These are phyloP conservation scores for Starmera amethionina DNA, from an alignment of 805 yeast genomes.

Conservation along the genomic window DNA sequence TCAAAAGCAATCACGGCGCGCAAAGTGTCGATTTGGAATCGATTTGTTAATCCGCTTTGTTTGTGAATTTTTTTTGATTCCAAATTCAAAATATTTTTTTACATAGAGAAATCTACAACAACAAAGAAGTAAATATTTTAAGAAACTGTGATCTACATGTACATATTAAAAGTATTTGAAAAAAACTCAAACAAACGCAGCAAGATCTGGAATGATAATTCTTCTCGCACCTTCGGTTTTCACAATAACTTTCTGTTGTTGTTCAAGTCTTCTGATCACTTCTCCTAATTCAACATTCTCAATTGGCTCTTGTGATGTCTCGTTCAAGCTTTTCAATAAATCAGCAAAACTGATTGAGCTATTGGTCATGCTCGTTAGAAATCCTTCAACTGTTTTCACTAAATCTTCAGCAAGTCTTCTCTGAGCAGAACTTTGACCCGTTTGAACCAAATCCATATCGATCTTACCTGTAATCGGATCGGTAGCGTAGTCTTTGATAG, in stretches of 20 bases:
- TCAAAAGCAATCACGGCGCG: too few relatives aligned
- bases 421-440: constrained; percentile 88
- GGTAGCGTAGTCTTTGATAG: constrained; percentile 95
- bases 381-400: constrained; percentile 42
- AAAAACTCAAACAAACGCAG: neutral
- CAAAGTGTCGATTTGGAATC: too few relatives aligned
- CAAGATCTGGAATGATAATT: constrained; percentile 31
- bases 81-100: too few relatives aligned
- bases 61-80: too few relatives aligned
- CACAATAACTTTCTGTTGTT: constrained; percentile 59
- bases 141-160: too few relatives aligned
- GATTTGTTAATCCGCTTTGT: too few relatives aligned
- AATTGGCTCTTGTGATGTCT: constrained; percentile 50
- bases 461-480: constrained; percentile 96
- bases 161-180: too few relatives aligned
- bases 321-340: constrained; percentile 53
- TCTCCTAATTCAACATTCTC: constrained; percentile 67
- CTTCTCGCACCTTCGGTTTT: constrained; percentile 68
- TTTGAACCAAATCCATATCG: constrained; percentile 95
- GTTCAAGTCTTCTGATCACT: constrained; percentile 54
- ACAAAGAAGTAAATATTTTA: too few relatives aligned
- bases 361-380: constrained; percentile 31
- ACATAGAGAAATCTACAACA: too few relatives aligned
- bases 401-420: constrained; percentile 69
- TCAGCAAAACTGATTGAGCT: constrained; percentile 41